A percentile compares a stretch with the other conserved stretches of the same genome.
phyloP scores from a whole-genome alignment of 352 stramenopile genomes.

The Phytopythium montanum region DNA sequence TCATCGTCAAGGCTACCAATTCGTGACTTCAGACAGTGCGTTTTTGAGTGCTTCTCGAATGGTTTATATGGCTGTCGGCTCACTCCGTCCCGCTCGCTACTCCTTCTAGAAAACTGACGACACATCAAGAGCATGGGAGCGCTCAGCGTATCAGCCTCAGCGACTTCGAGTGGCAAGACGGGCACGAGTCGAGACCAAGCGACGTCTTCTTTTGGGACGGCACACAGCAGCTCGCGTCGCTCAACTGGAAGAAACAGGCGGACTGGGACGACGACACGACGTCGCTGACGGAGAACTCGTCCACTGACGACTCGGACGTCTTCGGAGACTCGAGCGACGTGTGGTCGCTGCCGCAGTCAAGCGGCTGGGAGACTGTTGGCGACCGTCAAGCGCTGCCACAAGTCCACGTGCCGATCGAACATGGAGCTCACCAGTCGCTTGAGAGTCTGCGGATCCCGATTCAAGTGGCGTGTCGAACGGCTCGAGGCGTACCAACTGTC shows the following conservation, averaged over 20 bases:
- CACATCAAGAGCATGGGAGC: background rate
- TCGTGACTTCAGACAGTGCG: background rate
- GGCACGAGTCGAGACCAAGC: constrained; percentile 1
- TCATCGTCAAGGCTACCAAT: background rate
- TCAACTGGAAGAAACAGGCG: constrained; percentile 7
- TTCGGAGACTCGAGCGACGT: constrained; percentile 20
- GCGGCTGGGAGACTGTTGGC: constrained; percentile 43
- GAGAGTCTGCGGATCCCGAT: constrained; percentile 21
- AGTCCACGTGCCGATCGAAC: constrained; percentile 15
- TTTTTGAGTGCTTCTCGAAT: background rate
- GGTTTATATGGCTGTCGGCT: background rate
- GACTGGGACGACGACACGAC: constrained; percentile 22
- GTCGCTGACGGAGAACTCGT: constrained; percentile 32
- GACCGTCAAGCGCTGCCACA: constrained; percentile 18
- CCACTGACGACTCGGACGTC: constrained; percentile 18
- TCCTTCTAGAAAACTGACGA: background rate
- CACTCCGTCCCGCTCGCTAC: background rate
- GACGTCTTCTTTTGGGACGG: constrained; percentile 31
- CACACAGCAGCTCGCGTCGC: constrained; percentile 20
- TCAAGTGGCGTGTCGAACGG: constrained; percentile 10
- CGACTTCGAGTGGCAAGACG: background rate
- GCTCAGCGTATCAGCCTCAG: background rate
- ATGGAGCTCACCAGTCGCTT: constrained; percentile 13
- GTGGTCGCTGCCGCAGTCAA: constrained; percentile 23
- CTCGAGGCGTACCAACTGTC: constrained; percentile 11